phyloP scores from a whole-genome alignment of 441 rosid species.

The Pelargonium cotyledonis region DNA sequence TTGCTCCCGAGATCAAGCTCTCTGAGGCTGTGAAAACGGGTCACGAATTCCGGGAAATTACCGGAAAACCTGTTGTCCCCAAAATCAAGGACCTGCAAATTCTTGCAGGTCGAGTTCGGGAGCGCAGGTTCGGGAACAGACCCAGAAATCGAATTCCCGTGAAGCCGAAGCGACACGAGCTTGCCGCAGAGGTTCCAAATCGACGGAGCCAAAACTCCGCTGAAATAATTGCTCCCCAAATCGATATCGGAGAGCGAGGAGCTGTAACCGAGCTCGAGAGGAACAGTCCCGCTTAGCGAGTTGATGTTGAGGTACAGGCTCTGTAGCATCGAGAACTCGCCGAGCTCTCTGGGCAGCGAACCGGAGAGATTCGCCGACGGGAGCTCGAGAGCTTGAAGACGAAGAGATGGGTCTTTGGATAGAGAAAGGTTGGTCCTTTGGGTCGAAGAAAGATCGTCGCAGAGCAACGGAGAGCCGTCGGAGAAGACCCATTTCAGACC shows the following conservation, averaged over 20 bases:
- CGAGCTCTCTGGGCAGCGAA: constrained; percentile 80
- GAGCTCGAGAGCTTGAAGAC: constrained; percentile 70
- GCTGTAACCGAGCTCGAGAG: constrained; percentile 90
- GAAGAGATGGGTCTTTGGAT: constrained; percentile 65
- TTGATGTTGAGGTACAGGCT: constrained; percentile 73
- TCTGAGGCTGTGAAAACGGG: constrained; percentile 50
- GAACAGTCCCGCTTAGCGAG: constrained; percentile 65
- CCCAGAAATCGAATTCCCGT: constrained; percentile 61
- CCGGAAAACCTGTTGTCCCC: constrained; percentile 77
- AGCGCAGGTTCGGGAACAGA: constrained; percentile 70
- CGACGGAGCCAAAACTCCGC: constrained; percentile 67
- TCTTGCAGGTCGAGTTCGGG: constrained; percentile 65
- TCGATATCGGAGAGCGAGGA: constrained; percentile 74
- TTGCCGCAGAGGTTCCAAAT: constrained; percentile 85
- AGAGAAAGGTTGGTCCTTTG: constrained; percentile 69
- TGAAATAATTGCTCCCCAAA: constrained; percentile 54
- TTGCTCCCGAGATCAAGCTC: constrained; percentile 81
- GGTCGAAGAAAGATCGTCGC: constrained; percentile 54
- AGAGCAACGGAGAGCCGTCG: constrained; percentile 50
- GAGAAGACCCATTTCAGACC: constrained; percentile 92
- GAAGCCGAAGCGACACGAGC: constrained; percentile 56
- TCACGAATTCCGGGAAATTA: constrained; percentile 64
- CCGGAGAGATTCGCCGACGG: constrained; percentile 98
- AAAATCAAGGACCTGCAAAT: constrained; percentile 65
- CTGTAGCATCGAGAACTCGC: constrained; percentile 77